Percentiles rank a stretch among this genome's conserved stretches.
Evolutionary conservation across 2,329 filamentous ascomycete genomes (phyloP).

Genomic region (Cordyceps militaris): DNA sequence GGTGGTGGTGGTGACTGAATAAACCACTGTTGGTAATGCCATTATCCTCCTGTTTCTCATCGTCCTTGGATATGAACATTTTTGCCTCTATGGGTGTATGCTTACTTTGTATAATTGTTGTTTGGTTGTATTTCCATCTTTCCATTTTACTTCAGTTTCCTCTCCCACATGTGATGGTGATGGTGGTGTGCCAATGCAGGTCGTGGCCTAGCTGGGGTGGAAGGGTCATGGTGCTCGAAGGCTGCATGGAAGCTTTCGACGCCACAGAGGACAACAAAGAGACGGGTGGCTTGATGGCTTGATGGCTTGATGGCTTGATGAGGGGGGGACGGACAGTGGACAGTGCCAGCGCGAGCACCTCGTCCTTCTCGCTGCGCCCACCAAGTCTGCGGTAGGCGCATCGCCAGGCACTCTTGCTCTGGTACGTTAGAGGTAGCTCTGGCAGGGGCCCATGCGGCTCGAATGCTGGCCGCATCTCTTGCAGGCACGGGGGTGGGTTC

Average conservation of each 20-base stretch:
- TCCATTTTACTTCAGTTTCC: too few relatives aligned
- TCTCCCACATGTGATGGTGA: neutral
- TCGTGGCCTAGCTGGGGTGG: neutral
- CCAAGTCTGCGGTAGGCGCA: neutral
- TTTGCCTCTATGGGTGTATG: too few relatives aligned
- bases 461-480: neutral
- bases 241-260: constrained; percentile 11
- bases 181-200: neutral
- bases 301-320: too few relatives aligned
- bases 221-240: neutral
- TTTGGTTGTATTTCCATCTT: neutral
- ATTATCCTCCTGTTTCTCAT: too few relatives aligned
- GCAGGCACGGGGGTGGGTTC: neutral
- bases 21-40: too few relatives aligned
- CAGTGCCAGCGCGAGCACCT: neutral
- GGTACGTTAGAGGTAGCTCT: too few relatives aligned
- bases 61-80: too few relatives aligned
- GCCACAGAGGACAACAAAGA: neutral
- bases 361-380: neutral
- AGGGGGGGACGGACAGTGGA: neutral
- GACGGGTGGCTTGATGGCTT: too few relatives aligned
- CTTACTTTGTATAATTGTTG: neutral
- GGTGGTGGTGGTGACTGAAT: too few relatives aligned
- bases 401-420: constrained; percentile 11
- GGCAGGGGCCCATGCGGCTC: neutral